Conservation (phyloP, 345 rosid genomes). For the Iberis pinnata region DNA sequence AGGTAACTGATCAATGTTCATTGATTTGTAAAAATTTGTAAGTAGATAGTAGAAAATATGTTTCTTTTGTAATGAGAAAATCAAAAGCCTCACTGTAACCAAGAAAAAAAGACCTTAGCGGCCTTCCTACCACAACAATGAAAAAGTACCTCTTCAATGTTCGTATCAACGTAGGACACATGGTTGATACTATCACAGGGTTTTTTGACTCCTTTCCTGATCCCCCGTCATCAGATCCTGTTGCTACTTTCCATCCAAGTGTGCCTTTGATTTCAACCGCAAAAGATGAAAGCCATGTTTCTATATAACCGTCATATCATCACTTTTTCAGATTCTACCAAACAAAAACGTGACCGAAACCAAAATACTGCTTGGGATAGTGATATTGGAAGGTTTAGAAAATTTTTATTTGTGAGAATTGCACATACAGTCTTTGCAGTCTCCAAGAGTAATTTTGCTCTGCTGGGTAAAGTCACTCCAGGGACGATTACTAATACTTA, state of each 20-base stretch:
- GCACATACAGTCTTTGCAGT: conserved; percentile 76
- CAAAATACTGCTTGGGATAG: conserved; percentile 85
- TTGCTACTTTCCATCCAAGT: conserved; percentile 88
- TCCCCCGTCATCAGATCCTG: conserved; percentile 92
- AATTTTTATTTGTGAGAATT: conserved; percentile 62
- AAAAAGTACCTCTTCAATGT: conserved; percentile 66
- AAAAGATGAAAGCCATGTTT: conserved; percentile 63
- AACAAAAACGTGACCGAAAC: conserved; percentile 76
- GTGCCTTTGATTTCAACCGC: conserved; percentile 62
- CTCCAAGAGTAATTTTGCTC: conserved; percentile 49
- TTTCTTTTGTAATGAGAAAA: conserved; percentile 64
- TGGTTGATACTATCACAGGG: conserved; percentile 60
- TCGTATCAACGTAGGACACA: conserved; percentile 62
- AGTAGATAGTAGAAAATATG: conserved; percentile 61
- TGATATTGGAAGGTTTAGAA: conserved; percentile 55
- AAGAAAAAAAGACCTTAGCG: background rate
- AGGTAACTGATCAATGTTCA: no score
- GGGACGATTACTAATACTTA: conserved; percentile 40
- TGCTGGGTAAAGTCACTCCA: conserved; percentile 71
- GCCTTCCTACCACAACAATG: conserved; percentile 12
- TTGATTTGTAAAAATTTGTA: no score
- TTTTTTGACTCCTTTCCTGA: conserved; percentile 72
- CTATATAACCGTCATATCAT: conserved; percentile 52
- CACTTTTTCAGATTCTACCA: conserved; percentile 73
- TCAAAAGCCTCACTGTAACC: conserved; percentile 17